A percentile compares a stretch with the other conserved stretches of the same genome.
These are phyloP conservation scores for Rhodamnia rubescens DNA, from an alignment of 345 rosid species.

Conservation along the genomic window DNA sequence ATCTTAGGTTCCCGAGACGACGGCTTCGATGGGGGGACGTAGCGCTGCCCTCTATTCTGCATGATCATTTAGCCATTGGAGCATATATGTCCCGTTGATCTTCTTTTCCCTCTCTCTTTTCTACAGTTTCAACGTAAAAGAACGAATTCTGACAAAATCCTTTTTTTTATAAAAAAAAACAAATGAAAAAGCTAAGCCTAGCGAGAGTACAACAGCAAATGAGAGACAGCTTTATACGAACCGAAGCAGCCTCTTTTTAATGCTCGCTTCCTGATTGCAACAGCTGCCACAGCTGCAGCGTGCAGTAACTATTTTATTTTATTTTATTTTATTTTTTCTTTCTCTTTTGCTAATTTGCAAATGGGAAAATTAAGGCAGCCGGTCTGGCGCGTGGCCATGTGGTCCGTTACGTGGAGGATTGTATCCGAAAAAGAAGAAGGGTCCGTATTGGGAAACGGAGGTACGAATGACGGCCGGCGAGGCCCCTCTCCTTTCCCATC, in stretches of 20 bases:
- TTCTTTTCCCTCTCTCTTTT: not conserved
- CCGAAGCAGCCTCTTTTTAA: not conserved
- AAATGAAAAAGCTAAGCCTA: not conserved
- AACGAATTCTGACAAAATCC: too few species aligned
- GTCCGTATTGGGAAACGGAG: constrained; percentile 30
- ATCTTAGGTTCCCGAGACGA: not conserved
- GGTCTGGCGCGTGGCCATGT: not conserved
- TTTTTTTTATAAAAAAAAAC: not conserved
- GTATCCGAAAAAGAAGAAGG: not conserved
- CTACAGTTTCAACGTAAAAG: not conserved
- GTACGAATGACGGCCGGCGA: constrained; percentile 48
- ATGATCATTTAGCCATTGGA: not conserved
- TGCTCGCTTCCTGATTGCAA: not conserved
- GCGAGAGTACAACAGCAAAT: not conserved
- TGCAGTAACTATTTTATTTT: too few species aligned
- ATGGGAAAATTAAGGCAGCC: not conserved
- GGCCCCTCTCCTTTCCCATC: not conserved
- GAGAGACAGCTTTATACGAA: constrained; percentile 2
- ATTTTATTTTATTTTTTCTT: not conserved
- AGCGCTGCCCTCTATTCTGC: not conserved
- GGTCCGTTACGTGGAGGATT: not conserved
- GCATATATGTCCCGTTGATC: not conserved
- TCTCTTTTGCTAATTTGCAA: not conserved
- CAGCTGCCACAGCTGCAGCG: not conserved
- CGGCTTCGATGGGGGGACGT: not conserved